Evolutionary conservation across 2,329 filamentous ascomycete genomes (phyloP), one percentile per base, ranked within the genome.

Genomic region (Teratosphaeria gauchensis): DNA sequence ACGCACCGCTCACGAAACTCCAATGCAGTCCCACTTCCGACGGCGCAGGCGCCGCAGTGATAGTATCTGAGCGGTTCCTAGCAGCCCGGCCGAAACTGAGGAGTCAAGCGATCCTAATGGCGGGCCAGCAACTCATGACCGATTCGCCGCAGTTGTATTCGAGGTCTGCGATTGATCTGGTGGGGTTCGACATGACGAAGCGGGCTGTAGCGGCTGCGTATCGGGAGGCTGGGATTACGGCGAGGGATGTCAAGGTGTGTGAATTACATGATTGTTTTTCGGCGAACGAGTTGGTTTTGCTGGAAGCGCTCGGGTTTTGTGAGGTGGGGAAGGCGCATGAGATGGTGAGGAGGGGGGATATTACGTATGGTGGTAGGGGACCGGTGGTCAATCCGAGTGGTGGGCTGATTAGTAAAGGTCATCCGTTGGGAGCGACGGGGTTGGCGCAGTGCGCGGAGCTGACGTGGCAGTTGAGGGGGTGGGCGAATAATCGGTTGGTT

Each of bases 181-280:
- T 96, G 76, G 92, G 92, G 42, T 92, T 85, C 73, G 85, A 87
- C 62, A 96, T 96, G 92, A 86, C 84, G 16, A 81, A 84, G 69
- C 77, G 80, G 58, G 92, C 92, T 0, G 86, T 84, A 9, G 73
- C 78, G 60, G 77, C 79, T 0, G 92, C 92, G 28, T 78, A 89
- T 63, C 78, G 77, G 35, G 88, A 97, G 75, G 90, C 90, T 0
- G 82, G 84, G 33, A 80, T 84, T 1, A 76, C 75, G 2, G 77
- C 88, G 0, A 74, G 77, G 31, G 88, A 95, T 65, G 82, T 92
- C 64, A 84, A 87, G 69, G 88, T 97, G 19, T 90, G 90, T 71
- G 92, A 97, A 77, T 79, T 97, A 61, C 92, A 97, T 75, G 92
- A 97, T 77, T 97, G 92, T 78, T 97, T 97, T 82, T 91, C 87